Base-by-base conservation (phyloP, 1,284 basidiomycete species). In the Heterobasidion parviporum region DNA sequence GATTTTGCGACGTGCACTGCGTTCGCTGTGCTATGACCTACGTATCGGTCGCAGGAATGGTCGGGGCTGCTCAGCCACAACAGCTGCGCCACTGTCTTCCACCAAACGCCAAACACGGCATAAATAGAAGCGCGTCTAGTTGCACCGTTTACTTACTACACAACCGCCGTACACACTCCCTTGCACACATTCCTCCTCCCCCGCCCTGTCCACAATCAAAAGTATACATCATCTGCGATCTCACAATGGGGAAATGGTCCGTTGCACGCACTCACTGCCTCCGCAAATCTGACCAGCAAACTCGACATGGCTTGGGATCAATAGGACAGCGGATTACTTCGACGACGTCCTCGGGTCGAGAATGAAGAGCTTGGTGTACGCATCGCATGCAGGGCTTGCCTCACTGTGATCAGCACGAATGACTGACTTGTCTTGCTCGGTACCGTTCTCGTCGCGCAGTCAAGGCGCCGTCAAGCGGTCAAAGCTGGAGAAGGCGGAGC, bases 281-380 rank as follows among this genome's bases (percentile, higher is more conserved):
- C 26, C 26, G 26, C 26, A 26, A 54, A 46, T 8, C 16, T 46
- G 34, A 35, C 36, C 44, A 49, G 54, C 61, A 55, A 56, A 57
- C 54, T n/a, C 36, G 33, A 35, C 5, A 52, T 53, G 10, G 10
- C 18, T 46, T 12, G 10, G 6, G 6, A 49, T 56, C 18, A 57
- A 45, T 9, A 88, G 86, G 86, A 85, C 83, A 33, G 70, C 79
- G 44, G 79, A 81, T 64, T 79, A 85, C 62, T 76, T 79, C 60
- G 87, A 89, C 69, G 79, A 86, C 64, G 81, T 87, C 34, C 71
- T 89, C 7, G 76, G 78, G 61, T 71, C 77, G 56, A 89, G 89
- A 77, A 75, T 89, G 61, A 86, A 82, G 68, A 80, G 70, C 63
- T 64, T 89, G 65, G 80, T 88, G 87, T 89, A 78, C 65, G 84